A percentile compares a stretch with the other conserved stretches of the same genome.
Conservation (phyloP, 2,329 filamentous ascomycete genomes). For the Epichloe sibirici region DNA sequence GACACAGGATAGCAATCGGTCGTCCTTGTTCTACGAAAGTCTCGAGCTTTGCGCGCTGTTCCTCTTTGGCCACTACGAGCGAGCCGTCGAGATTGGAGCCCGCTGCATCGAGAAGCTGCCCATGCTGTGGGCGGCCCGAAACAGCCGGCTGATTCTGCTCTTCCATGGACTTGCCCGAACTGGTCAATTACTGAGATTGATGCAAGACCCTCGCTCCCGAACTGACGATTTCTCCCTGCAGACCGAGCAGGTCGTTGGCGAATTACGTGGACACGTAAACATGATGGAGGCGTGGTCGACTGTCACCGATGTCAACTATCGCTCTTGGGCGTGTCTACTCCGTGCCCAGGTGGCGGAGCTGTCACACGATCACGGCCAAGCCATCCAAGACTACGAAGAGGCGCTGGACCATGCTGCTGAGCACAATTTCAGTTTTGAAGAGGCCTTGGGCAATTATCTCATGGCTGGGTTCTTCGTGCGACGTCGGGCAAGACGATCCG, state of each 20-base stretch:
- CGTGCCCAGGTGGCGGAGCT: slow-evolving; percentile 58
- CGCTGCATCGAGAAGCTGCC: slow-evolving; percentile 33
- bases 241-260: slow-evolving; percentile 34
- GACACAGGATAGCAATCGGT: slow-evolving; percentile 48
- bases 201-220: slow-evolving; percentile 33
- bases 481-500: slow-evolving; percentile 52
- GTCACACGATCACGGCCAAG: slow-evolving; percentile 39
- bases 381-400: slow-evolving; percentile 55
- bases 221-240: slow-evolving; percentile 31
- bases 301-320: slow-evolving; percentile 59
- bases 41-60: slow-evolving; percentile 52
- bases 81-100: slow-evolving; percentile 44
- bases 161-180: slow-evolving; percentile 48
- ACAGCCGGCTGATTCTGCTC: slow-evolving; percentile 43
- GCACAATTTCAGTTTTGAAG: slow-evolving; percentile 55
- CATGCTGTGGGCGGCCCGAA: slow-evolving; percentile 47
- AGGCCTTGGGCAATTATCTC: slow-evolving; percentile 61
- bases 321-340: slow-evolving; percentile 55
- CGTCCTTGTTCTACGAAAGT: slow-evolving; percentile 56
- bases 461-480: slow-evolving; percentile 62
- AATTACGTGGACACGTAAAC: slow-evolving; percentile 42
- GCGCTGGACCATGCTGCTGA: slow-evolving; percentile 60
- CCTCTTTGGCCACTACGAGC: slow-evolving; percentile 50
- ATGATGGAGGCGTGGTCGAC: slow-evolving; percentile 52
- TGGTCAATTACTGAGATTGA: slow-evolving; percentile 35